phyloP scores from a whole-genome alignment of 2,329 filamentous ascomycete species.

The Microdochium nivale region DNA sequence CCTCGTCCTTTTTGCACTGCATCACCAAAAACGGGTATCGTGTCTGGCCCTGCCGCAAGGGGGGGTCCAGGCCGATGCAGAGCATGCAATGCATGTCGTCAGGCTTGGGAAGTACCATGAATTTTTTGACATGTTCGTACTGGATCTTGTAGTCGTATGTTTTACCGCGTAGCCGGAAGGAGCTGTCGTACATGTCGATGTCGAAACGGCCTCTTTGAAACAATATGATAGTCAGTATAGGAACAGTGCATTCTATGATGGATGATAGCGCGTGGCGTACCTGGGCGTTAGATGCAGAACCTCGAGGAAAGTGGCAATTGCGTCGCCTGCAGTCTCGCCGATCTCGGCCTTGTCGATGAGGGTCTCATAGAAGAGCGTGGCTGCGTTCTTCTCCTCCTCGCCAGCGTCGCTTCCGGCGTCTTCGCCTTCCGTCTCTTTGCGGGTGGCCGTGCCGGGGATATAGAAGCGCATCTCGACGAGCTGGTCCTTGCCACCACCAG shows the following conservation, averaged over 20 bases:
- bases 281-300: conserved; percentile 93
- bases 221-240: not conserved
- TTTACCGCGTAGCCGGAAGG: conserved; percentile 94
- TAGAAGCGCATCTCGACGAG: conserved; percentile 99
- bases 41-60: conserved; percentile 92
- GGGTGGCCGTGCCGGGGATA: conserved; percentile 82
- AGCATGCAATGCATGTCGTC: conserved; percentile 95
- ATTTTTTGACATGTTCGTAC: conserved; percentile 96
- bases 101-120: conserved; percentile 97
- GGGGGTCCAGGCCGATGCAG: conserved; percentile 87
- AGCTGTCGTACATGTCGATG: conserved; percentile 98
- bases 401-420: conserved; percentile 60
- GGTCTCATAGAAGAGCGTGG: conserved; percentile 95
- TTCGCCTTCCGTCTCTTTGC: conserved; percentile 65
- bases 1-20: conserved; percentile 97
- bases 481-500: conserved; percentile 81
- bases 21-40: conserved; percentile 97
- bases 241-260: not conserved
- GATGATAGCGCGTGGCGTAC: conserved; percentile 30
- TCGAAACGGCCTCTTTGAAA: conserved; percentile 84
- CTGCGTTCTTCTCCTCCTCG: conserved; percentile 87
- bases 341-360: conserved; percentile 98
- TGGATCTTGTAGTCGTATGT: conserved; percentile 99
- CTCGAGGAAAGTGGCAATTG: conserved; percentile 94
- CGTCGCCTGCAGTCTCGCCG: conserved; percentile 96